Evolutionary conservation across 2,329 filamentous ascomycete species (phyloP).

Genomic region (Pseudovirgaria hyperparasitica): DNA sequence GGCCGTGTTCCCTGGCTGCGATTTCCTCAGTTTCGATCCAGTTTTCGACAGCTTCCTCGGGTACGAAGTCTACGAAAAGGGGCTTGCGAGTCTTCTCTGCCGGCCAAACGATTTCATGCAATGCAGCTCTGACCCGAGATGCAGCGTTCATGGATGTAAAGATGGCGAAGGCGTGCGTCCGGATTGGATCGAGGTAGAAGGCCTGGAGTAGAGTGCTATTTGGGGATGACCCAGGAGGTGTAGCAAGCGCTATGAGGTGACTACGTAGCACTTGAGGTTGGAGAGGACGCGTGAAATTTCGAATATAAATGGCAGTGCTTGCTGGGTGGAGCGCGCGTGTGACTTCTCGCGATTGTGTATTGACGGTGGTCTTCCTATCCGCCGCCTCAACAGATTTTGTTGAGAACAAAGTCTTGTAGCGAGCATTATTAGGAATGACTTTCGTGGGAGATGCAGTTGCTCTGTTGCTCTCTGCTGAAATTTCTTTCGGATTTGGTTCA

Average conservation of each 20-base stretch:
- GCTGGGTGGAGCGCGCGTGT: slow-evolving; percentile 28
- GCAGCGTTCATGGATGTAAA: slow-evolving; percentile 61
- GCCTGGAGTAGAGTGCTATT: slow-evolving; percentile 46
- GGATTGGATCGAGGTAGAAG: slow-evolving; percentile 74
- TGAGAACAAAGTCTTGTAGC: slow-evolving; percentile 22
- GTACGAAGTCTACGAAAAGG: slow-evolving; percentile 83
- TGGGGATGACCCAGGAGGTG: slow-evolving; percentile 37
- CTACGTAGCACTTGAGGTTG: slow-evolving; percentile 53
- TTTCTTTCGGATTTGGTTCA: not conserved
- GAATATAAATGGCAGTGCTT: slow-evolving; percentile 58
- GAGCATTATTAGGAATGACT: slow-evolving; percentile 10
- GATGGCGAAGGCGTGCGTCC: slow-evolving; percentile 73
- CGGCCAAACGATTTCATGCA: slow-evolving; percentile 77
- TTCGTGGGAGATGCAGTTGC: not conserved
- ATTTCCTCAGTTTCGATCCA: slow-evolving; percentile 61
- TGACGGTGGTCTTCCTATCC: slow-evolving; percentile 3
- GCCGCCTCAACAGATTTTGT: too few species aligned
- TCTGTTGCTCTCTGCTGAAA: slow-evolving; percentile 1
- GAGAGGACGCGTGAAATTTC: slow-evolving; percentile 79
- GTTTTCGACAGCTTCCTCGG: slow-evolving; percentile 53
- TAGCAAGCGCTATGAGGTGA: slow-evolving; percentile 58
- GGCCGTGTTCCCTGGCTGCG: slow-evolving; percentile 29
- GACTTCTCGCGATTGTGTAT: too few species aligned
- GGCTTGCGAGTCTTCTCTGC: slow-evolving; percentile 73
- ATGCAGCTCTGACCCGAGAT: slow-evolving; percentile 57